Evolutionary conservation across 768 basidiomycete genomes (phyloP).

Genomic region (Phanerodontia chrysosporium): DNA sequence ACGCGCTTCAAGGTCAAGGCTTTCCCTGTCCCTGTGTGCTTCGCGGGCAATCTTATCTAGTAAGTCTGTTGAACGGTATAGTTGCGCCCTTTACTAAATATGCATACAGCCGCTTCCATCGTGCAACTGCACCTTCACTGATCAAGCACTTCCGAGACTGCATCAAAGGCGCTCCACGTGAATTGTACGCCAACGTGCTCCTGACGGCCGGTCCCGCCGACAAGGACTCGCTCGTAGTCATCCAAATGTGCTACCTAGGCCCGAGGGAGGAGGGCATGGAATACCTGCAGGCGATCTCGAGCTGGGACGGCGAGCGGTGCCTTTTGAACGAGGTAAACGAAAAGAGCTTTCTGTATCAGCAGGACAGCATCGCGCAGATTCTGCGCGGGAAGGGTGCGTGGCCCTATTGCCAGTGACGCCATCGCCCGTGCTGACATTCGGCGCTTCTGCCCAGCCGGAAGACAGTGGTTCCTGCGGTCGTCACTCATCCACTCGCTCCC

Average conservation of each 20-base stretch:
- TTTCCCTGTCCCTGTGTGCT: constrained; percentile 85
- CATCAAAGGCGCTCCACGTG: constrained; percentile 81
- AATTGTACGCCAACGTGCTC: constrained; percentile 86
- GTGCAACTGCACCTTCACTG: constrained; percentile 80
- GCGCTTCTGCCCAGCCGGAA: too few relatives aligned
- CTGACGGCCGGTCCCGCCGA: constrained; percentile 86
- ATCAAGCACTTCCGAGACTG: constrained; percentile 92
- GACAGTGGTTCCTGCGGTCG: constrained; percentile 91
- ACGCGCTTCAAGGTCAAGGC: constrained; percentile 90
- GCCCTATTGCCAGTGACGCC: too few relatives aligned
- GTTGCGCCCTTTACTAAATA: background rate
- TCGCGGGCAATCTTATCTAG: constrained; percentile 92
- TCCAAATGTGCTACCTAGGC: constrained; percentile 90
- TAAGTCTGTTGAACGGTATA: constrained; percentile 33
- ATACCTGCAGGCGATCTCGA: constrained; percentile 79
- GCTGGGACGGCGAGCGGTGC: constrained; percentile 86
- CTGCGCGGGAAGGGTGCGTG: constrained; percentile 73
- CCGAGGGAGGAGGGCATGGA: constrained; percentile 66
- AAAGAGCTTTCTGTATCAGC: constrained; percentile 85
- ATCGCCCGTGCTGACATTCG: too few relatives aligned
- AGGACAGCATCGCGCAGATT: constrained; percentile 89
- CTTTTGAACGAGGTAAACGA: constrained; percentile 88
- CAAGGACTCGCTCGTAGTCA: constrained; percentile 80
- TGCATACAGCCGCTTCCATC: constrained; percentile 90
- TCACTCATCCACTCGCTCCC: constrained; percentile 78